These are phyloP conservation scores for Aphanomyces invadans DNA, from an alignment of 352 stramenopile genomes.

Conservation along the genomic window DNA sequence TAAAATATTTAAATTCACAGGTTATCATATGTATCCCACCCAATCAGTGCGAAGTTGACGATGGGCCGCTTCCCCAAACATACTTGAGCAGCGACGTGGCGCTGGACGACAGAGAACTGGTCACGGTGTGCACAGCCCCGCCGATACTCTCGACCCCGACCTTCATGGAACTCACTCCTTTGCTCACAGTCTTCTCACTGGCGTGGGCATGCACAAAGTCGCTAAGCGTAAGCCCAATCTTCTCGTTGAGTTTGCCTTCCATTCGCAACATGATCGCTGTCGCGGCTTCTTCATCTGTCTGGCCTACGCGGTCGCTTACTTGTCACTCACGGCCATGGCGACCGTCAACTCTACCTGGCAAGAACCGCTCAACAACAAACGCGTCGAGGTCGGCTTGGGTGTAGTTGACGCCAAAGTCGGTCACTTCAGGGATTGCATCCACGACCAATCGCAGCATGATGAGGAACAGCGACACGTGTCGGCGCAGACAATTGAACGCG, in stretches of 20 bases:
- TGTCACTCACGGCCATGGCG: not conserved
- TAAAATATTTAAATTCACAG: not conserved
- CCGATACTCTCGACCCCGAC: constrained; percentile 68
- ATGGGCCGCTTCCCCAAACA: constrained; percentile 46
- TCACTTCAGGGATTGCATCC: constrained; percentile 75
- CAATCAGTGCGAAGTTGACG: too few relatives aligned
- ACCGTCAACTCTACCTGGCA: constrained; percentile 36
- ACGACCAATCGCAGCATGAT: constrained; percentile 80
- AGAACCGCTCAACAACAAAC: constrained; percentile 75
- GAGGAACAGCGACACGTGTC: constrained; percentile 81
- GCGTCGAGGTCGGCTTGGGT: constrained; percentile 76
- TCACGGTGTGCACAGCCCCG: constrained; percentile 66
- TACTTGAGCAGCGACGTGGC: constrained; percentile 82
- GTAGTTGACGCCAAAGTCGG: constrained; percentile 79
- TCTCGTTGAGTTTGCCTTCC: constrained; percentile 82
- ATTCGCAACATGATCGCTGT: constrained; percentile 75
- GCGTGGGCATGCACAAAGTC: constrained; percentile 81
- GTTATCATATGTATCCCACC: not conserved
- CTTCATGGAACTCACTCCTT: constrained; percentile 78
- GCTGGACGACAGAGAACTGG: constrained; percentile 60
- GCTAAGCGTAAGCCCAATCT: constrained; percentile 75
- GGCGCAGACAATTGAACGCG: constrained; percentile 78
- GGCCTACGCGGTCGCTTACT: constrained; percentile 24
- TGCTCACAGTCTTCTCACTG: constrained; percentile 80
- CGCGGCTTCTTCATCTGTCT: constrained; percentile 73